Conservation (phyloP, 139 green algal species). For the Chlorella ohadii region DNA sequence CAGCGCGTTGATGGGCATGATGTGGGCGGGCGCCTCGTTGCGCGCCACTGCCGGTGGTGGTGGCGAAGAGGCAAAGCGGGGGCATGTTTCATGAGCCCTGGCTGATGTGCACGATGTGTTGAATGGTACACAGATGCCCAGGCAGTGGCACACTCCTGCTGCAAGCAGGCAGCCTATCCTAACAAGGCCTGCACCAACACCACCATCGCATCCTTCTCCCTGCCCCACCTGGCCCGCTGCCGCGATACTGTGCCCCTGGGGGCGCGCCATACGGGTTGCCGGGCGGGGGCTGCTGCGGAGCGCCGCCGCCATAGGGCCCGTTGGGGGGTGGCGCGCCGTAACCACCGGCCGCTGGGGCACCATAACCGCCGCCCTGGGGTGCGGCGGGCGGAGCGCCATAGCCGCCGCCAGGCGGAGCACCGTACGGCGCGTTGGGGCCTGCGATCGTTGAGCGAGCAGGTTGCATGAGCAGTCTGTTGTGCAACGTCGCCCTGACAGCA, state of each 20-base stretch:
- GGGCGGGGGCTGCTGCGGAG: slow-evolving; percentile 1
- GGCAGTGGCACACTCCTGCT: no score
- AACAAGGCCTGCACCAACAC: no score
- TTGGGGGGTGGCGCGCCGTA: slow-evolving; percentile 21
- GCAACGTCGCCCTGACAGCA: no score
- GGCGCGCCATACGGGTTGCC: slow-evolving; percentile 27
- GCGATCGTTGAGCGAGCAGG: background rate
- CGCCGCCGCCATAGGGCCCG: background rate
- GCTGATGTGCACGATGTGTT: no score
- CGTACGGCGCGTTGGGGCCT: no score
- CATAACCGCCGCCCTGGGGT: background rate
- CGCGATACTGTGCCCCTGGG: slow-evolving; percentile 8
- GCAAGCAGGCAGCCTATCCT: background rate
- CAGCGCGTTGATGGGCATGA: slow-evolving; percentile 88
- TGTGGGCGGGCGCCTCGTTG: slow-evolving; percentile 61
- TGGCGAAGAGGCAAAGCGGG: no score
- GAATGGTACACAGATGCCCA: no score
- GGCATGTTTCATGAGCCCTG: no score
- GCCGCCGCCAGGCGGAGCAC: background rate
- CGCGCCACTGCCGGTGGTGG: slow-evolving; percentile 32
- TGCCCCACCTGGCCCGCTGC: slow-evolving; percentile 3
- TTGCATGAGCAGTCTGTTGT: no score
- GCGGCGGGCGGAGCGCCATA: background rate
- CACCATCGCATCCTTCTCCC: no score
- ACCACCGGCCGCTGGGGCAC: background rate